Base-by-base conservation (phyloP, 1,284 basidiomycete genomes). In the Ceratobasidium sp. region DNA sequence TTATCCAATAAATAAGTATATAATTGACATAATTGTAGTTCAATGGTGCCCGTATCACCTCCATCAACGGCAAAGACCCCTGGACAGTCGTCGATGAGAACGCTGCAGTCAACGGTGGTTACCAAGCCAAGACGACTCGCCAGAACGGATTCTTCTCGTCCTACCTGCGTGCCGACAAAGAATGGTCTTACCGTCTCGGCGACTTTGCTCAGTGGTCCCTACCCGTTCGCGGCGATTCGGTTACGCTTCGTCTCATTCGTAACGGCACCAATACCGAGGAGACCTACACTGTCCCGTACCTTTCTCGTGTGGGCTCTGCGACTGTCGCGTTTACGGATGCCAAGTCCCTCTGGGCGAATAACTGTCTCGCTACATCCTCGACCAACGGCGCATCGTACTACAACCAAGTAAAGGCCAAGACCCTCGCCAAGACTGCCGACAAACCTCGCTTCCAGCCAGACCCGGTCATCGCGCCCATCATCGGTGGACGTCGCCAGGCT, bases 151-250 rank as follows among this genome's bases (percentile, higher is more conserved):
- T 83, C 79, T 84, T 84, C 78, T 79, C 83, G 30, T 83, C 81
- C 69, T 84, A 84, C 76, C 76, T 80, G 58, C 76, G 78, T 23
- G 80, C 77, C 1, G 78, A 82, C 2, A 76, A 77, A 8, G 84
- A 85, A 4, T 89, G 87, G 87, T 83, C 80, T 2, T 90, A 90
- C 75, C 78, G 84, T 73, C 82, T 89, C 84, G 88, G 88, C 18
- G 86, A 89, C 73, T 90, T 89, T 77, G 88, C 88, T 0, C 85
- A 87, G 73, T 84, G 86, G 76, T 82, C 86, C 1, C 83, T 88
- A 28, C 88, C 88, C 1, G 79, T 89, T 21, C 80, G 79, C 32
- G 49, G 58, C n/a, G 87, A 89, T 76, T 80, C 79, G 0, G 88
- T 85, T n/a, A 81, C 80, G 0, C 78, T 89, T 71, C 85, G 82